phyloP scores from a whole-genome alignment of 169 alveolate species.

The Babesia gibsoni region DNA sequence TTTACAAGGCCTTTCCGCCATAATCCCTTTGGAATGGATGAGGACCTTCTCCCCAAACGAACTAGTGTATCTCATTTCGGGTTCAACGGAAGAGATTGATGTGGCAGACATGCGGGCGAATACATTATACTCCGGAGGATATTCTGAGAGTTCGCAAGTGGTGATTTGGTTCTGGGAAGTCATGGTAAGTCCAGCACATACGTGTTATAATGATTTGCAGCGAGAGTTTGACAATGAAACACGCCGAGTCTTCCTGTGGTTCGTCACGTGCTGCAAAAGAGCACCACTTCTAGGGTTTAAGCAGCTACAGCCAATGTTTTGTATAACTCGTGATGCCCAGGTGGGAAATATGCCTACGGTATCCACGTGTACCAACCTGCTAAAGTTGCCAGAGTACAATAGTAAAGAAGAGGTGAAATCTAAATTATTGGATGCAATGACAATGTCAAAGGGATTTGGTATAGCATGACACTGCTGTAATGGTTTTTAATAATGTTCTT shows the following conservation, averaged over 20 bases:
- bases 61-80: slow-evolving; percentile 91
- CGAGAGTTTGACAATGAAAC: slow-evolving; percentile 74
- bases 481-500: no score
- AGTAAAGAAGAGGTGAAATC: slow-evolving; percentile 21
- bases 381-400: slow-evolving; percentile 90
- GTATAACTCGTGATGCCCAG: slow-evolving; percentile 87
- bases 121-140: slow-evolving; percentile 91
- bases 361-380: slow-evolving; percentile 94
- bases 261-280: slow-evolving; percentile 94
- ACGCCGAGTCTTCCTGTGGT: slow-evolving; percentile 87
- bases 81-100: slow-evolving; percentile 85
- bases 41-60: slow-evolving; percentile 90
- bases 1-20: slow-evolving; percentile 84
- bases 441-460: slow-evolving; percentile 59
- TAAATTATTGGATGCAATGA: slow-evolving; percentile 55
- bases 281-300: slow-evolving; percentile 94
- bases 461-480: no score
- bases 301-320: slow-evolving; percentile 89
- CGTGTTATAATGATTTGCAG: slow-evolving; percentile 5
- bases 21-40: slow-evolving; percentile 89
- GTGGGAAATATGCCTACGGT: slow-evolving; percentile 91
- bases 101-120: slow-evolving; percentile 84
- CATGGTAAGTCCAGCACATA: slow-evolving; percentile 47
- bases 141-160: slow-evolving; percentile 73
- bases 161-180: slow-evolving; percentile 91